Base-by-base conservation (phyloP, 2,329 filamentous ascomycete species). In the Neoscytalidium dimidiatum region DNA sequence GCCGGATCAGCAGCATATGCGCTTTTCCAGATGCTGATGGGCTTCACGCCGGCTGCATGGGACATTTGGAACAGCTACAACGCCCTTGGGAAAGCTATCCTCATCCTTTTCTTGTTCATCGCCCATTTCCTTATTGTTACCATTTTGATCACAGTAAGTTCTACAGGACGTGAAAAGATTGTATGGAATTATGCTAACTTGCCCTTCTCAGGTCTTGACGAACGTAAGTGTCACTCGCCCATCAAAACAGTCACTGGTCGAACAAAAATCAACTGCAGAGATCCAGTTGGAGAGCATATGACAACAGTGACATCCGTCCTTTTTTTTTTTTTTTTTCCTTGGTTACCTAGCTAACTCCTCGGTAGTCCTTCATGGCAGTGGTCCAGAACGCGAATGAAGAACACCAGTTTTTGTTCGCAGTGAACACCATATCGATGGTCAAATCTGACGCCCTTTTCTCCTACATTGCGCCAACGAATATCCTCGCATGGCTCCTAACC, bases 361-460 rank as follows among this genome's bases (percentile, higher is more conserved):
- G 17, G 11, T 19, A 60, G 56, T 60, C 56, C 1, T 98, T 97
- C 80, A 96, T 96, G 90, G 88, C 90, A 1, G 94, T 97, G 74
- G 92, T 95, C 2, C 92, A 92, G 60, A 97, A 97, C 73, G 93
- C 94, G 7, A 92, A 92, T 63, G 91, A 97, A 75, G 94, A 97
- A 78, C 94, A 97, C 71, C 87, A 89, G 69, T 97, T 97, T 74
- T 80, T 97, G 2, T 97, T 98, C 73, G 94, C 94, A 0, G 93
- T 98, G 76, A 98, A 97, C 74, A 96, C 94, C 4, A 96, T 97
- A 57, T 96, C 92, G 4, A 96, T 97, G 92, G 94, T 97, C 69
- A 98, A 97, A 77, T 97, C 95, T n/a, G 94, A 98, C 75, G 91
- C 93, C 0, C 82, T 97, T 0, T 98, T 98, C 81, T 96, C 92